Percentiles rank a stretch among this genome's conserved stretches.
These are phyloP conservation scores for Pelargonium australe DNA, from an alignment of 441 rosid genomes.

Conservation along the genomic window DNA sequence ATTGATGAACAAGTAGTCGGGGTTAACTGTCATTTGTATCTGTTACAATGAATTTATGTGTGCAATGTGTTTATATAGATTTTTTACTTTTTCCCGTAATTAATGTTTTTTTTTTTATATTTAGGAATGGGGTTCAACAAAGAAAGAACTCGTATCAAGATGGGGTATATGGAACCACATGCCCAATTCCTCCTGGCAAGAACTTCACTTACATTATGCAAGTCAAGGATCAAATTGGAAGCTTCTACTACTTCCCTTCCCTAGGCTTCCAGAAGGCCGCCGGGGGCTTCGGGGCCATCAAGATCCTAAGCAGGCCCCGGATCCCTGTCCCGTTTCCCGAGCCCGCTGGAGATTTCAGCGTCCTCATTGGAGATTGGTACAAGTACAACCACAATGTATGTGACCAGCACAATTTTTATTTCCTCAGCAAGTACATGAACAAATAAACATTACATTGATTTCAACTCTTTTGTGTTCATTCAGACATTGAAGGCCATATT, in stretches of 20 bases:
- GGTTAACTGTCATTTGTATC: no score
- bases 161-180: conserved; percentile 4
- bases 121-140: conserved; percentile 8
- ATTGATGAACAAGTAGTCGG: background rate
- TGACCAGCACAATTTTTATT: background rate
- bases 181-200: background rate
- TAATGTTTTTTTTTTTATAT: background rate
- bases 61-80: no score
- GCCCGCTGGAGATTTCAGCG: conserved; percentile 72
- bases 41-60: no score
- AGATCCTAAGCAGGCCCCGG: conserved; percentile 73
- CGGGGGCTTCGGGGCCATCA: conserved; percentile 23
- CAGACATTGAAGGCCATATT: background rate
- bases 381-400: conserved; percentile 66
- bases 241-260: conserved; percentile 7
- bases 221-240: conserved; percentile 6
- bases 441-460: no score
- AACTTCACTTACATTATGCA: conserved; percentile 4
- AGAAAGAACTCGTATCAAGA: conserved; percentile 4
- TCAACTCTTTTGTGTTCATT: background rate
- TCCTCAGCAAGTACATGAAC: background rate
- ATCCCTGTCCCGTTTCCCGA: conserved; percentile 84
- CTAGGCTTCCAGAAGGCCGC: conserved; percentile 9
- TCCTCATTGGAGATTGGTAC: conserved; percentile 94
- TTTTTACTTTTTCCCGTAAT: no score